Evolutionary conservation across 805 yeast genomes (phyloP).

Genomic region (Kregervanrija pseudodelftensis): DNA sequence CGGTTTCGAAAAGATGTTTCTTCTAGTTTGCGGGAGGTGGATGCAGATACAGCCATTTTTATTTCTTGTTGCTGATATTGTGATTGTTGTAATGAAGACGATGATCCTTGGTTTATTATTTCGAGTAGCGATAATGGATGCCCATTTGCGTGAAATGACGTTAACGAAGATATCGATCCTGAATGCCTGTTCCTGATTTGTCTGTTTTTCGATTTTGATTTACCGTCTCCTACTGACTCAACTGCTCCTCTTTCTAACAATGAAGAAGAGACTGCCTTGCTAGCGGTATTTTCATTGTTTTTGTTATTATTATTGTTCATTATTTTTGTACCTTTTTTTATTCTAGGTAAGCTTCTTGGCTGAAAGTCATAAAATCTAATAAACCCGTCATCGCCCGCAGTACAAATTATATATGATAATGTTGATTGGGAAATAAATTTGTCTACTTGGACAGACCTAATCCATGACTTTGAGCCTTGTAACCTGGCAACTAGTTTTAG

Average conservation of each 20-base stretch:
- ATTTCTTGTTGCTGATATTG: neutral
- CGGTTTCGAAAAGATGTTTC: too few relatives aligned
- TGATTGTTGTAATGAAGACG: conserved; percentile 3
- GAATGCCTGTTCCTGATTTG: conserved; percentile 1
- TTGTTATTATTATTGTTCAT: neutral
- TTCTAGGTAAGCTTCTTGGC: conserved; percentile 35
- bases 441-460: conserved; percentile 39
- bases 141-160: conserved; percentile 1
- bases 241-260: neutral
- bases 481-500: conserved; percentile 25
- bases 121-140: conserved; percentile 22
- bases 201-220: neutral
- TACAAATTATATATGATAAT: conserved; percentile 39
- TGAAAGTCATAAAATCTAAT: conserved; percentile 48
- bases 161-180: neutral
- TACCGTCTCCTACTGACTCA: neutral
- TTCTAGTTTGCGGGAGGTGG: too few relatives aligned
- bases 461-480: conserved; percentile 49
- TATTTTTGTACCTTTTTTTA: conserved; percentile 18
- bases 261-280: neutral
- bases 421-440: conserved; percentile 26
- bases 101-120: conserved; percentile 20
- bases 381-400: conserved; percentile 51
- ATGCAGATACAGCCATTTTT: neutral
- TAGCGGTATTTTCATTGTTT: neutral